A percentile compares a stretch with the other conserved stretches of the same genome.
phyloP scores from a whole-genome alignment of 192 early-diverging fungal genomes.

The Coemansia sp. region DNA sequence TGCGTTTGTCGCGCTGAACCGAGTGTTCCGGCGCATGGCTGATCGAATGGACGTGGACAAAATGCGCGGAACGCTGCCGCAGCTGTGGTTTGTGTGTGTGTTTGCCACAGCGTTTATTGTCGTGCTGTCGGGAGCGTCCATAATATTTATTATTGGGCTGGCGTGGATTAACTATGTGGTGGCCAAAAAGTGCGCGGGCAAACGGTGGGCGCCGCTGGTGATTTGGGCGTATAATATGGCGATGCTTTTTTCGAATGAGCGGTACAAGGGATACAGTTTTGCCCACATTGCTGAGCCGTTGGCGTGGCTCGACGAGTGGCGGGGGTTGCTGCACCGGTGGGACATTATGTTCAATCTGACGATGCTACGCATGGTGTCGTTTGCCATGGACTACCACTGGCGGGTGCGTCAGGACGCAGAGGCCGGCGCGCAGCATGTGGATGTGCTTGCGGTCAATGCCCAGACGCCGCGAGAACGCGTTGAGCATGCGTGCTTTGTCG shows the following conservation, averaged over 20 bases:
- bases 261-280: constrained; percentile 74
- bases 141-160: constrained; percentile 73
- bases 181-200: constrained; percentile 55
- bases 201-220: constrained; percentile 59
- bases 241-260: constrained; percentile 79
- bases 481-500: constrained; percentile 50
- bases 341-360: constrained; percentile 86
- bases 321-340: constrained; percentile 81
- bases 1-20: constrained; percentile 36
- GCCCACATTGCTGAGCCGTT: constrained; percentile 49
- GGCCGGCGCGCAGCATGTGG: constrained; percentile 15
- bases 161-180: constrained; percentile 67
- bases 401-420: constrained; percentile 48
- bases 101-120: constrained; percentile 65
- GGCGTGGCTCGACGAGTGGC: constrained; percentile 68
- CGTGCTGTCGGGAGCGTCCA: constrained; percentile 70
- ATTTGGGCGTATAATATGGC: constrained; percentile 83
- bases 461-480: constrained; percentile 60
- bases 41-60: background rate
- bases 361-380: constrained; percentile 88
- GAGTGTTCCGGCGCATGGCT: background rate
- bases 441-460: constrained; percentile 7
- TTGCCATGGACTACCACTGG: constrained; percentile 95
- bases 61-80: constrained; percentile 24
- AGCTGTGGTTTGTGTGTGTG: constrained; percentile 58